phyloP scores from a whole-genome alignment of 2,329 filamentous ascomycete species.

The Talaromyces sp. region DNA sequence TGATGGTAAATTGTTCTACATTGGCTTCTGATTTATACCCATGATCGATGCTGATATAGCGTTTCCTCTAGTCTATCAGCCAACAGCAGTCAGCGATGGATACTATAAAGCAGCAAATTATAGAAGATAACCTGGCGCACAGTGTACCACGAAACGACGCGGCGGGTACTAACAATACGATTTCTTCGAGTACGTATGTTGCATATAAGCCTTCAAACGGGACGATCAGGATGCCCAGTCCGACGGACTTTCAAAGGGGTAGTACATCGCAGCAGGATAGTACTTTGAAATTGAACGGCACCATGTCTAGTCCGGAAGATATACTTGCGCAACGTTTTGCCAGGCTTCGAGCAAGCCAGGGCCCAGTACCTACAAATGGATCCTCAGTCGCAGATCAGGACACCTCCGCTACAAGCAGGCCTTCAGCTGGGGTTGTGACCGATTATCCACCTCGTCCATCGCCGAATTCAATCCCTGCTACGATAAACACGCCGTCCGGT shows the following conservation, averaged over 20 bases:
- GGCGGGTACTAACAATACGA: conserved; percentile 25
- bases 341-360: conserved; percentile 33
- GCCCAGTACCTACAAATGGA: conserved; percentile 22
- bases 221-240: conserved; percentile 42
- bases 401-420: conserved; percentile 16
- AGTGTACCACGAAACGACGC: conserved; percentile 30
- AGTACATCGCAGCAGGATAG: conserved; percentile 27
- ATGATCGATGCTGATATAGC: background rate
- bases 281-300: conserved; percentile 22
- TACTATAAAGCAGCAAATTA: conserved; percentile 41
- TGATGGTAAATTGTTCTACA: conserved; percentile 34
- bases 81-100: conserved; percentile 46
- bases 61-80: conserved; percentile 33
- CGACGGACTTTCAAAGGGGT: conserved; percentile 38
- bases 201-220: conserved; percentile 23
- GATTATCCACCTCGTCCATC: conserved; percentile 28
- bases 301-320: conserved; percentile 33
- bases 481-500: conserved; percentile 23
- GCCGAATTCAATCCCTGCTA: conserved; percentile 26
- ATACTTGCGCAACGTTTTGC: conserved; percentile 45
- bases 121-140: conserved; percentile 37
- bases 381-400: conserved; percentile 21
- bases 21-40: no score
- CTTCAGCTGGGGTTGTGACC: conserved; percentile 23
- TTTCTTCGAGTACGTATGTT: background rate